A percentile compares a stretch with the other conserved stretches of the same genome.
These are phyloP conservation scores for Dentipellis sp. DNA, from an alignment of 768 basidiomycete species.

Conservation along the genomic window DNA sequence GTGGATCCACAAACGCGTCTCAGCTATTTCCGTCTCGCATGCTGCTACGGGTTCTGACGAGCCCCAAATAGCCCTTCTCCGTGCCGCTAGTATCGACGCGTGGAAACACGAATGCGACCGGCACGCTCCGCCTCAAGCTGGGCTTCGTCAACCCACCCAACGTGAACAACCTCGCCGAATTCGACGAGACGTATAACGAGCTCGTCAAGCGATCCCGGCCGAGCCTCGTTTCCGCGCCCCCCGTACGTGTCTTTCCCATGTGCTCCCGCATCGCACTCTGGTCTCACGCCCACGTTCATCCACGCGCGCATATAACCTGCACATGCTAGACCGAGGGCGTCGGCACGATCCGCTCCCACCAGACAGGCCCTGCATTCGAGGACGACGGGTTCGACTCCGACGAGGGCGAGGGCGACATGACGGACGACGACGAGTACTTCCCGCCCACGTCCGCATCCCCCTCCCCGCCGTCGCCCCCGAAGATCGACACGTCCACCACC, in stretches of 20 bases:
- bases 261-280: background rate
- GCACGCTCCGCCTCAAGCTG: conserved; percentile 50
- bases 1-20: background rate
- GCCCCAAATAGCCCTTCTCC: conserved; percentile 34
- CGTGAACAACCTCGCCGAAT: conserved; percentile 34
- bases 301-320: background rate
- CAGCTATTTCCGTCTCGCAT: background rate
- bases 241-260: conserved; percentile 33
- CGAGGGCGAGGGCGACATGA: conserved; percentile 36
- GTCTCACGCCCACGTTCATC: background rate
- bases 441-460: conserved; percentile 25
- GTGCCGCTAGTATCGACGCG: conserved; percentile 39
- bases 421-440: conserved; percentile 25
- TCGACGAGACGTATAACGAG: conserved; percentile 53
- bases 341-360: conserved; percentile 67
- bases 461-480: conserved; percentile 19
- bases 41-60: background rate
- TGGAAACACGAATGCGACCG: conserved; percentile 35
- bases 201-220: conserved; percentile 55
- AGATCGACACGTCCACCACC: background rate
- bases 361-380: conserved; percentile 44
- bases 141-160: conserved; percentile 45
- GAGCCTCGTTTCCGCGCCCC: conserved; percentile 66
- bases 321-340: conserved; percentile 67
- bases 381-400: conserved; percentile 71